Evolutionary conservation across 1,139 yeast genomes (phyloP).

Genomic region (Diutina catenulata): DNA sequence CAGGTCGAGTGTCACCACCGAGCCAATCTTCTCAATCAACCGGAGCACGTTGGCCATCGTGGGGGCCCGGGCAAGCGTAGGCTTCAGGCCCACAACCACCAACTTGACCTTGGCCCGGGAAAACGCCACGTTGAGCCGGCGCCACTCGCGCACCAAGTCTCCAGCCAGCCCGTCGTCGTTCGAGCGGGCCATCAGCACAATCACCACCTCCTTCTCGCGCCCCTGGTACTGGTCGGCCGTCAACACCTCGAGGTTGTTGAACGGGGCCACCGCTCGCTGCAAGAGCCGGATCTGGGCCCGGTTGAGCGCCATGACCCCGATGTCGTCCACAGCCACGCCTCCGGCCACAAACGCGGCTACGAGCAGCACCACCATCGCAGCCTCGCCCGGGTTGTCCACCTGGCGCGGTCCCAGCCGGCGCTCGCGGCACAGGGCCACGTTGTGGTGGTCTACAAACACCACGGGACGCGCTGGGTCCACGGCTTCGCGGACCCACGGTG

Average conservation of each 20-base stretch:
- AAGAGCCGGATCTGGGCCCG: slow-evolving; percentile 64
- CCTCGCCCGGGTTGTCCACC: slow-evolving; percentile 64
- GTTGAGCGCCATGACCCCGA: slow-evolving; percentile 87
- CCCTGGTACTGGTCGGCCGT: slow-evolving; percentile 98
- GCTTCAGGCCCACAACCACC: slow-evolving; percentile 66
- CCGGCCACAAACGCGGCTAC: slow-evolving; percentile 45
- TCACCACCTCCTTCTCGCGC: slow-evolving; percentile 81
- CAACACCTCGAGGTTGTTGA: slow-evolving; percentile 52
- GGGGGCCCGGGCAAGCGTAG: slow-evolving; percentile 44
- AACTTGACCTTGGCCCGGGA: slow-evolving; percentile 84
- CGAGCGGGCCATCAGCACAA: slow-evolving; percentile 79
- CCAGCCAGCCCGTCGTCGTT: slow-evolving; percentile 63
- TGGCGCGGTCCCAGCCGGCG: slow-evolving; percentile 11
- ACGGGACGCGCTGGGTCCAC: background rate
- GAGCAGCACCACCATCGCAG: slow-evolving; percentile 47
- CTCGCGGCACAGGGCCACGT: background rate
- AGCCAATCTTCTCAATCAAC: slow-evolving; percentile 40
- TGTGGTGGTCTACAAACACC: slow-evolving; percentile 6
- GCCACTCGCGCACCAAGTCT: slow-evolving; percentile 73
- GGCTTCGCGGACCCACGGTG: slow-evolving; percentile 8
- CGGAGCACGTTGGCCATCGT: slow-evolving; percentile 54
- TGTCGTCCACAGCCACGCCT: slow-evolving; percentile 48
- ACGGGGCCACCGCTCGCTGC: slow-evolving; percentile 26
- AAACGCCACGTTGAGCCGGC: slow-evolving; percentile 87
- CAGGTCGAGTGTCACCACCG: too few relatives aligned